phyloP scores from a whole-genome alignment of 495 filamentous ascomycete species.

The Annulohypoxylon bovei region DNA sequence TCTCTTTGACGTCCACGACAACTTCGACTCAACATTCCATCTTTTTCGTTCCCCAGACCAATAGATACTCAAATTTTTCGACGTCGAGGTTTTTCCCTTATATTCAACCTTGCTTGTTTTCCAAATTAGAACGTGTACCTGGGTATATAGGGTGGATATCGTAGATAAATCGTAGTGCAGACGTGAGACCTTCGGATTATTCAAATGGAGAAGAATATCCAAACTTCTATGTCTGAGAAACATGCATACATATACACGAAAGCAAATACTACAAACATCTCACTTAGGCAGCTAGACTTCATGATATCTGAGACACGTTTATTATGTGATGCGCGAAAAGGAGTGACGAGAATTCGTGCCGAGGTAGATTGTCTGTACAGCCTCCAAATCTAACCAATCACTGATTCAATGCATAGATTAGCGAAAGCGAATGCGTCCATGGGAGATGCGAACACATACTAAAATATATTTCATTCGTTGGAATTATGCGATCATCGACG shows the following conservation, averaged over 20 bases:
- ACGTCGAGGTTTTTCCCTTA: neutral
- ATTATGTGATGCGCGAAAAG: neutral
- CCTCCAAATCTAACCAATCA: conserved; percentile 1
- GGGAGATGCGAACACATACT: neutral
- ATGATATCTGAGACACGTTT: neutral
- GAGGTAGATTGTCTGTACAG: neutral
- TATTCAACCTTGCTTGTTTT: neutral
- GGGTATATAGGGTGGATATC: neutral
- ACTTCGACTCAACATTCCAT: neutral
- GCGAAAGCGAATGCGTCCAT: neutral
- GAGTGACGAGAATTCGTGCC: neutral
- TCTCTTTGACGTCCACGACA: neutral
- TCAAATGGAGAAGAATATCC: neutral
- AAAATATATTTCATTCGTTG: neutral
- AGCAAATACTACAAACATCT: neutral
- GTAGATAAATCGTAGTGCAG: neutral
- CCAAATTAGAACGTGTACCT: neutral
- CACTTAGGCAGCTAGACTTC: neutral
- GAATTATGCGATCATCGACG: neutral
- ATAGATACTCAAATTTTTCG: neutral
- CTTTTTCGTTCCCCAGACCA: neutral
- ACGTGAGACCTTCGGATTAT: neutral
- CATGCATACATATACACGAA: neutral
- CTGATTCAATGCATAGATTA: neutral
- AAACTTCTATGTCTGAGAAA: neutral